Evolutionary conservation across 2,329 filamentous ascomycete species (phyloP).

Genomic region (Colletotrichum cuscutae): DNA sequence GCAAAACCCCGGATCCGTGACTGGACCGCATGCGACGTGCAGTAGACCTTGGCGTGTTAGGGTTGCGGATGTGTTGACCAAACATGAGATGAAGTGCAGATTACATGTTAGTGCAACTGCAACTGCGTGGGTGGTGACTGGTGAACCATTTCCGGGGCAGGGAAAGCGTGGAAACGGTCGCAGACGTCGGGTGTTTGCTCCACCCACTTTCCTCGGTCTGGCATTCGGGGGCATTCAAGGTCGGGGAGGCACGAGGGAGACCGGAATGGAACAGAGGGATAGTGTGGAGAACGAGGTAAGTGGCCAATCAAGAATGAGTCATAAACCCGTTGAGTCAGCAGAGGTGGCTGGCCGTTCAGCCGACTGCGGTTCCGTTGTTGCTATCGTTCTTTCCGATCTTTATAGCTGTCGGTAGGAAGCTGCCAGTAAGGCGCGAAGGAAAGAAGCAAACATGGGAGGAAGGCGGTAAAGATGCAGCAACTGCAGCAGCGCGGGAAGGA

Average conservation of each 20-base stretch:
- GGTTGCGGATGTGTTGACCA: not conserved
- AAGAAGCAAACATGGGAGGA: no score
- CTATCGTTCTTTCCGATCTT: not conserved
- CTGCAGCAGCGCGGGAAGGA: not conserved
- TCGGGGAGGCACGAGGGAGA: not conserved
- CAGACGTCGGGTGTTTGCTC: slow-evolving; percentile 14
- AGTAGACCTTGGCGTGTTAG: not conserved
- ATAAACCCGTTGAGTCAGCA: slow-evolving; percentile 12
- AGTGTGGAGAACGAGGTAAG: not conserved
- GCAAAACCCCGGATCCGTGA: not conserved
- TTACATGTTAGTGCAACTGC: not conserved
- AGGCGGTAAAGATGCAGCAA: slow-evolving; percentile 8
- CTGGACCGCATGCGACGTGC: not conserved
- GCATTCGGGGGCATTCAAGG: not conserved
- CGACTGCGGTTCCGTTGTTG: not conserved
- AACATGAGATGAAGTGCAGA: not conserved
- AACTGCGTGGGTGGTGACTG: no score
- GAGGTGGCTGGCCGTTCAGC: not conserved
- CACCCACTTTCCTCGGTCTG: slow-evolving; percentile 8
- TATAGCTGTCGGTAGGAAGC: not conserved
- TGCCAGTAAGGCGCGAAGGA: not conserved
- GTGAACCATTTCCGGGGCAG: not conserved
- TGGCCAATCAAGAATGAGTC: slow-evolving; percentile 17
- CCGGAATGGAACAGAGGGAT: no score
- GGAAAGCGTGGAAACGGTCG: not conserved